Evolutionary conservation across 495 filamentous ascomycete genomes (phyloP), one percentile per base, ranked within the genome.

Genomic region (Aspergillus sclerotiicarbonarius): DNA sequence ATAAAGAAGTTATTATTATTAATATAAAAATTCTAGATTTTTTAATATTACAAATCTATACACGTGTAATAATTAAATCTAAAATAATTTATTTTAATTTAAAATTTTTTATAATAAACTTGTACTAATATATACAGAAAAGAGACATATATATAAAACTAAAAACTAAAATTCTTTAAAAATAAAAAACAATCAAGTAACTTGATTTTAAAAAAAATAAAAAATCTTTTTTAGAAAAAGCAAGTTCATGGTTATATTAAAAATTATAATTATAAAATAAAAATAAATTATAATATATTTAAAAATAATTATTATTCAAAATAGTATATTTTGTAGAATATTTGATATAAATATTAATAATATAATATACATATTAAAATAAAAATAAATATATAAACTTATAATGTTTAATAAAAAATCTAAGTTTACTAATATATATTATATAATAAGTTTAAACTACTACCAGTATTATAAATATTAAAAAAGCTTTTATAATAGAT

Each of bases 361-460:
- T 5, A 25, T 25, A 25, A 25, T 25, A 25, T 25, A 25, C 25
- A 25, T 5, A 5, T 5, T 25, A 25, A 25, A 25, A 25, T 25
- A 25, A 25, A 25, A 25, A 5, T 3, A 5, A 2, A 25, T 25
- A 25, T 25, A 25, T 2, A 25, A 25, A 25, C 5, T 5, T 25
- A 25, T 25, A 25, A 25, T 25, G 25, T 25, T 3, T 25, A 25
- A 3, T 25, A 25, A 25, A 25, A 5, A 25, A 25, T 25, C 25
- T 25, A 25, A 5, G 5, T 25, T 25, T 5, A 25, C 25, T 25
- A 5, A 25, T 25, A 25, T 25, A 25, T 25, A 25, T 5, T 35
- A 52, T 52, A 52, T 44, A 54, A 44, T 43, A 15, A 25, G 13
- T 41, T 41, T 44, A 43, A 54, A 39, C 13, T 35, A 52, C 19